A percentile compares a stretch with the other conserved stretches of the same genome.
Evolutionary conservation across 257 asterid genomes (phyloP).

Genomic region (Solanum piurae): DNA sequence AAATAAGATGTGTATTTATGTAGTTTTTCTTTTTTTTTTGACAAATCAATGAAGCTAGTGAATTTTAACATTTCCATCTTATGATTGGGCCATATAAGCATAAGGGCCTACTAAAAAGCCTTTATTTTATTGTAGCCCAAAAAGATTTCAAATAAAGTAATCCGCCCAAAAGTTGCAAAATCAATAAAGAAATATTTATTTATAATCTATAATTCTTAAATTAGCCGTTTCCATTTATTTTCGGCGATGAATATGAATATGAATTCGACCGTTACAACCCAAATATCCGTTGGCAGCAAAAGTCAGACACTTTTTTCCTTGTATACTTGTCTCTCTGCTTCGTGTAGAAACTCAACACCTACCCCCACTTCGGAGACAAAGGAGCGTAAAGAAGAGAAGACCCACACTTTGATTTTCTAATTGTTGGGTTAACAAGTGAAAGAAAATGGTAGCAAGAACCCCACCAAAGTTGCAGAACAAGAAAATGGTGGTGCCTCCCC

Average conservation of each 20-base stretch:
- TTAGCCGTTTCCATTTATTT: neutral
- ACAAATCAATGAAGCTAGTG: too few relatives aligned
- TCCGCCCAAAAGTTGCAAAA: neutral
- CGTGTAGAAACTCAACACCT: neutral
- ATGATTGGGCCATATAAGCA: neutral
- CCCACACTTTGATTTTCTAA: neutral
- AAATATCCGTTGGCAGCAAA: constrained; percentile 1
- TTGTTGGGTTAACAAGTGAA: neutral
- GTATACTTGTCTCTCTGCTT: neutral
- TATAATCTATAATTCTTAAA: neutral
- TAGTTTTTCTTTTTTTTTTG: too few relatives aligned
- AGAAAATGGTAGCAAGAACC: constrained; percentile 78
- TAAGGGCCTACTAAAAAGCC: neutral
- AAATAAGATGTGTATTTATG: too few relatives aligned
- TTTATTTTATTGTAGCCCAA: neutral
- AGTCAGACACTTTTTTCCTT: neutral
- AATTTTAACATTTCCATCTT: neutral
- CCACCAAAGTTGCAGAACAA: constrained; percentile 47
- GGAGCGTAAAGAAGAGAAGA: neutral
- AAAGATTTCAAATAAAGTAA: neutral
- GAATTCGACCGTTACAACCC: constrained; percentile 5
- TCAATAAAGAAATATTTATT: neutral
- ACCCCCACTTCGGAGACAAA: neutral
- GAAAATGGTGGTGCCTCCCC: constrained; percentile 30
- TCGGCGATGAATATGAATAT: neutral